Evolutionary conservation across 2,329 filamentous ascomycete genomes (phyloP).

Genomic region (Colletotrichum neosansevieriae): DNA sequence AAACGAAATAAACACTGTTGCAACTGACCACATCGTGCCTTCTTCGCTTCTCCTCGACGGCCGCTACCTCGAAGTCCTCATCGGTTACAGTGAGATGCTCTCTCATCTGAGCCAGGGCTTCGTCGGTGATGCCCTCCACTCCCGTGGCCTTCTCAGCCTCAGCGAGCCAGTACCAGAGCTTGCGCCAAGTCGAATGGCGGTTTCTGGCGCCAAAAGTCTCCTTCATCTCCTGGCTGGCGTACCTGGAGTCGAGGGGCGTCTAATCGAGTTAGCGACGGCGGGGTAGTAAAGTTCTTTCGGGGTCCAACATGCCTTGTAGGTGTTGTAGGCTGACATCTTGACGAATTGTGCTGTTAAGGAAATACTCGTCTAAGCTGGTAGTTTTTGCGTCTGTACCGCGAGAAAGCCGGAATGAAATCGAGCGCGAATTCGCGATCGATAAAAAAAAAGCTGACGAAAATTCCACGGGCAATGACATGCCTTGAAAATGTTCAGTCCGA

Average conservation of each 20-base stretch:
- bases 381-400: no score
- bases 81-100: slow-evolving; percentile 81
- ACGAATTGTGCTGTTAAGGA: not conserved
- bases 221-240: slow-evolving; percentile 81
- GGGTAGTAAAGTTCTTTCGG: not conserved
- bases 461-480: slow-evolving; percentile 27
- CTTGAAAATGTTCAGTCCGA: slow-evolving; percentile 12
- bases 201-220: slow-evolving; percentile 83
- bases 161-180: slow-evolving; percentile 87
- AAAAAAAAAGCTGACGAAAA: not conserved
- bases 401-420: no score
- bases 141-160: slow-evolving; percentile 86
- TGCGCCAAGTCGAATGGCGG: slow-evolving; percentile 82
- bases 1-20: not conserved
- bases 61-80: slow-evolving; percentile 79
- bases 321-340: slow-evolving; percentile 9
- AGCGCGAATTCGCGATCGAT: no score
- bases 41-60: slow-evolving; percentile 80
- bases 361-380: no score
- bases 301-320: not conserved
- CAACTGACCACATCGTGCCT: slow-evolving; percentile 58
- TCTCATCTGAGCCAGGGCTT: slow-evolving; percentile 83
- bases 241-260: slow-evolving; percentile 76
- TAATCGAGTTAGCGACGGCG: not conserved
- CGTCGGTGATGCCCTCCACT: slow-evolving; percentile 74